phyloP scores from a whole-genome alignment of 345 rosid species.

The Eutrema heterophyllum region DNA sequence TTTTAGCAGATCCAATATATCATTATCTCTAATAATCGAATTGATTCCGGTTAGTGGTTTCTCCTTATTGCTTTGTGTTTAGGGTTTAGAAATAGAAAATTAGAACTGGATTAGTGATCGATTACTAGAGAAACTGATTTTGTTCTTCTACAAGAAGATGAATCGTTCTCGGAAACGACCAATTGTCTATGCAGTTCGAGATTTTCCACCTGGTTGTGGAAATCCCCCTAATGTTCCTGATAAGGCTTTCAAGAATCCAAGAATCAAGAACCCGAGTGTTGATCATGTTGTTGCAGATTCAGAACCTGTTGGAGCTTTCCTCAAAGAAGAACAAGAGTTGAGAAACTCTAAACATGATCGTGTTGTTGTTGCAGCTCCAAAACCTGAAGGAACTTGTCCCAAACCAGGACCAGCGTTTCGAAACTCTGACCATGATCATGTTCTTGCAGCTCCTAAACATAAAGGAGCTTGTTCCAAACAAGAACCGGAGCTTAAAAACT shows the following conservation, averaged over 20 bases:
- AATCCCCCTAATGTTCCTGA: neutral
- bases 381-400: neutral
- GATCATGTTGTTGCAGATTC: neutral
- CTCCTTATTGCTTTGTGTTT: too few relatives aligned
- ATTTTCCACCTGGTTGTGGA: constrained; percentile 21
- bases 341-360: neutral
- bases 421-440: neutral
- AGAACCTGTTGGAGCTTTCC: neutral
- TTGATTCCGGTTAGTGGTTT: neutral
- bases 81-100: too few relatives aligned
- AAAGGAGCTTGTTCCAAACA: neutral
- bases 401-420: neutral
- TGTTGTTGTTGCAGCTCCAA: neutral
- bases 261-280: neutral
- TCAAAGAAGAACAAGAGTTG: neutral
- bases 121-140: neutral
- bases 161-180: neutral
- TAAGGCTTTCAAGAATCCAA: neutral
- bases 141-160: neutral
- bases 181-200: constrained; percentile 7
- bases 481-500: neutral
- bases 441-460: neutral
- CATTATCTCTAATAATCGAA: too few relatives aligned
- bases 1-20: too few relatives aligned
- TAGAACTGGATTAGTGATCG: neutral